phyloP scores from a whole-genome alignment of 345 rosid genomes.

The Citrus maxima region DNA sequence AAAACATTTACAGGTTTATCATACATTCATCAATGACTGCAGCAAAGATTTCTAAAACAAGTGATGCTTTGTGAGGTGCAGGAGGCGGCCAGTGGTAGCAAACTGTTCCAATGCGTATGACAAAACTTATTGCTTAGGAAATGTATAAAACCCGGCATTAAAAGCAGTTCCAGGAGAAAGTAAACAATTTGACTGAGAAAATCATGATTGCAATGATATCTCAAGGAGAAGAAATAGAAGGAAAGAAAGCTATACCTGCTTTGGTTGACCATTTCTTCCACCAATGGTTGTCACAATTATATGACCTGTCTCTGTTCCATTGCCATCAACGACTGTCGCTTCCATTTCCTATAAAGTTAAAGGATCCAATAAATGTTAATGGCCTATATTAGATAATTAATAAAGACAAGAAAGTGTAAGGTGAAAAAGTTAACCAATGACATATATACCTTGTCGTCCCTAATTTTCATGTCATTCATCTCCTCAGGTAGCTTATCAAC shows the following conservation, averaged over 20 bases:
- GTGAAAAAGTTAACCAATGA: background rate
- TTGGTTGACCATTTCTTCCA: conserved; percentile 94
- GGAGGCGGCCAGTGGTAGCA: too few species aligned
- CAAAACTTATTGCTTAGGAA: background rate
- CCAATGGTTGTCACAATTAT: conserved; percentile 96
- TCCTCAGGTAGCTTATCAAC: conserved; percentile 76
- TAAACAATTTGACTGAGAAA: background rate
- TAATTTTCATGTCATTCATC: conserved; percentile 86
- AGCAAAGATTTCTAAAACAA: background rate
- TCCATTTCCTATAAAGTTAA: conserved; percentile 80
- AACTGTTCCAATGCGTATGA: background rate
- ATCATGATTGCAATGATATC: background rate
- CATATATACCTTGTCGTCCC: conserved; percentile 55
- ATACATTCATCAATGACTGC: background rate
- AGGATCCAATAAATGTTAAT: background rate
- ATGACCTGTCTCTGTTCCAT: conserved; percentile 92
- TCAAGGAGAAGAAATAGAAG: background rate
- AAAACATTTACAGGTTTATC: background rate
- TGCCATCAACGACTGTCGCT: conserved; percentile 80
- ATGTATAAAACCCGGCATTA: background rate
- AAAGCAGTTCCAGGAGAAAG: background rate
- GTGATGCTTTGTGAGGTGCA: background rate
- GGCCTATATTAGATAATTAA: background rate
- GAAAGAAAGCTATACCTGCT: conserved; percentile 51
- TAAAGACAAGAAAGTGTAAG: background rate